Conservation (phyloP, 2,329 filamentous ascomycete genomes). For the Aspergillus chevalieri region DNA sequence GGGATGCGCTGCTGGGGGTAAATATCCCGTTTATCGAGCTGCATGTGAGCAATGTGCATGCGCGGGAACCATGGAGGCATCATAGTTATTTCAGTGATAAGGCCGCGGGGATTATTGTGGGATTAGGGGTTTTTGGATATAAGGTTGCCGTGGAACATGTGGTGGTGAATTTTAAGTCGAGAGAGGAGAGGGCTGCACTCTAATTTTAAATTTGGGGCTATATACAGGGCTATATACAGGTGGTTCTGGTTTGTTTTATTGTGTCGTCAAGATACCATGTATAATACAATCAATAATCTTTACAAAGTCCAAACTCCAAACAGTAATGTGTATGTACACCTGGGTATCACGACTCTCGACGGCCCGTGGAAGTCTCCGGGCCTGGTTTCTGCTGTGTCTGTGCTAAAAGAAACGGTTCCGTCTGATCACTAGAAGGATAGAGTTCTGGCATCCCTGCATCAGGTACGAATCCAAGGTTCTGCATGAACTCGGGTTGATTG, state of each 20-base stretch:
- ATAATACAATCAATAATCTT: background rate
- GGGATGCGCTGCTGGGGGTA: slow-evolving; percentile 67
- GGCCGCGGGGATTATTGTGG: slow-evolving; percentile 66
- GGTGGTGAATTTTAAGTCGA: slow-evolving; percentile 31
- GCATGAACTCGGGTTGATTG: slow-evolving; percentile 34
- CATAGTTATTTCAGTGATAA: slow-evolving; percentile 71
- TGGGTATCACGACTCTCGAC: slow-evolving; percentile 8
- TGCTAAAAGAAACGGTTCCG: slow-evolving; percentile 28
- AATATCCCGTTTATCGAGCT: slow-evolving; percentile 69
- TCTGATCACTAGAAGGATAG: slow-evolving; percentile 28
- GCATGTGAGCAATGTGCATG: slow-evolving; percentile 71
- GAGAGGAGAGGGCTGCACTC: slow-evolving; percentile 20
- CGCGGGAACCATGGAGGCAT: slow-evolving; percentile 61
- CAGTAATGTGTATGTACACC: background rate
- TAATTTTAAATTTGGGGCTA: background rate
- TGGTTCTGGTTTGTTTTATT: background rate
- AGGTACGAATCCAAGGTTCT: slow-evolving; percentile 32
- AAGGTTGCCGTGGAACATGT: slow-evolving; percentile 53
- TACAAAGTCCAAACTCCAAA: background rate
- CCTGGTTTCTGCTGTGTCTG: slow-evolving; percentile 22
- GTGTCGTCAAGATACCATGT: background rate
- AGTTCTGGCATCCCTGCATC: slow-evolving; percentile 33
- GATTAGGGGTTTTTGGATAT: slow-evolving; percentile 59
- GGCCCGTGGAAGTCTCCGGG: slow-evolving; percentile 9
- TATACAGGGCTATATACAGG: background rate